These are phyloP conservation scores for Margaritispora aquatica DNA, from an alignment of 495 filamentous ascomycete genomes.

Conservation along the genomic window DNA sequence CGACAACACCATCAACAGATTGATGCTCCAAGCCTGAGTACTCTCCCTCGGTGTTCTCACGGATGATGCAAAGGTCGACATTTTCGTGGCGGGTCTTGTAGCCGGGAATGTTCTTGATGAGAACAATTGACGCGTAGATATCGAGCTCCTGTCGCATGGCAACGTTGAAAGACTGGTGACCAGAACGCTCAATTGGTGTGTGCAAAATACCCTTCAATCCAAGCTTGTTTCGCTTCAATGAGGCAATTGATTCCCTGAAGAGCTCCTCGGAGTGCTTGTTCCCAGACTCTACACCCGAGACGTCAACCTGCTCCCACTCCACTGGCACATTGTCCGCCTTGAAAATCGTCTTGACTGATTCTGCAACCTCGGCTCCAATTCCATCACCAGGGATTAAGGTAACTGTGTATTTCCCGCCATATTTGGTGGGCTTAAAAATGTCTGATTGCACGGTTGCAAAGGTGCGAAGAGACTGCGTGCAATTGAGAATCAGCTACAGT, in stretches of 20 bases:
- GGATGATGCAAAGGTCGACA: conserved; percentile 97
- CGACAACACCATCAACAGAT: conserved; percentile 92
- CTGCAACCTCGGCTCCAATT: conserved; percentile 95
- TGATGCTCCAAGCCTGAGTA: conserved; percentile 98
- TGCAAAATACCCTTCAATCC: conserved; percentile 96
- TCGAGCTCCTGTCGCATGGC: conserved; percentile 97
- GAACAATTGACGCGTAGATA: conserved; percentile 96
- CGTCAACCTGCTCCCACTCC: conserved; percentile 97
- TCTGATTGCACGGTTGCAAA: conserved; percentile 79
- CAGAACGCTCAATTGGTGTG: conserved; percentile 93
- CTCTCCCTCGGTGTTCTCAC: conserved; percentile 99
- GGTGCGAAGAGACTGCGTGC: conserved; percentile 28
- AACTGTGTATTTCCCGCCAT: conserved; percentile 98
- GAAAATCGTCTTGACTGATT: conserved; percentile 97
- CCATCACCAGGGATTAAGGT: conserved; percentile 97
- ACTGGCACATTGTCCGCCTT: conserved; percentile 99
- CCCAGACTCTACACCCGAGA: conserved; percentile 83
- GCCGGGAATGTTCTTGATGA: conserved; percentile 99
- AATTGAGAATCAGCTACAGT: not conserved
- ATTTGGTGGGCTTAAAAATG: conserved; percentile 98
- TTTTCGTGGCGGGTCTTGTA: conserved; percentile 95
- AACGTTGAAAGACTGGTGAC: conserved; percentile 99
- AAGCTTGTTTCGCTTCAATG: conserved; percentile 95
- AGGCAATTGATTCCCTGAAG: conserved; percentile 90
- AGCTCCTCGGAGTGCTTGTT: conserved; percentile 87